Percentiles rank a stretch among this genome's conserved stretches.
Conservation (phyloP, 139 green algal species). For the Picochlorum sp. region DNA sequence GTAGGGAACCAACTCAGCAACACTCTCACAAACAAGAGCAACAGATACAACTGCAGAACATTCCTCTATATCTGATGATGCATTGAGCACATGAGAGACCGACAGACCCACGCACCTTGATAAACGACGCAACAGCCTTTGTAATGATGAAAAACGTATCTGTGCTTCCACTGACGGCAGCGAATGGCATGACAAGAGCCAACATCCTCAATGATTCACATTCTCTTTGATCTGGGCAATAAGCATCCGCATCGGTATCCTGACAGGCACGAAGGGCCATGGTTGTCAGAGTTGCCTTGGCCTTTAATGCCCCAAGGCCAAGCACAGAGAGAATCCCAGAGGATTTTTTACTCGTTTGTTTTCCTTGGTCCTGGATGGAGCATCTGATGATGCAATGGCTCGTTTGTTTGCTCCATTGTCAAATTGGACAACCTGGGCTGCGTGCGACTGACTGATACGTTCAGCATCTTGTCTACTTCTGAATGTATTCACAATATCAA, state of each 20-base stretch:
- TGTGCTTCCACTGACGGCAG: slow-evolving; percentile 17
- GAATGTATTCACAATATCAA: not conserved
- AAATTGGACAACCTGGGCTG: too few relatives aligned
- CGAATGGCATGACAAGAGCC: slow-evolving; percentile 42
- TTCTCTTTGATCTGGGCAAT: slow-evolving; percentile 25
- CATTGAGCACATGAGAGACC: not conserved
- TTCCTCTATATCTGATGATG: not conserved
- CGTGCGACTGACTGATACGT: too few relatives aligned
- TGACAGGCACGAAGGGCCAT: not conserved
- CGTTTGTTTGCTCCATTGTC: too few relatives aligned
- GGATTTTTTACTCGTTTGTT: too few relatives aligned
- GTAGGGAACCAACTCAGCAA: slow-evolving; percentile 94
- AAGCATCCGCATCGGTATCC: slow-evolving; percentile 14
- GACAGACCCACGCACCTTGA: slow-evolving; percentile 30
- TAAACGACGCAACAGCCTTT: slow-evolving; percentile 40
- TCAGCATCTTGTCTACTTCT: too few relatives aligned
- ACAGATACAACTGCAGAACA: slow-evolving; percentile 76
- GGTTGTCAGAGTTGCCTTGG: slow-evolving; percentile 2
- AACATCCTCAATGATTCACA: slow-evolving; percentile 30
- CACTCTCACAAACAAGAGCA: slow-evolving; percentile 90
- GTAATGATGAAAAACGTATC: slow-evolving; percentile 44
- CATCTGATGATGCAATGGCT: not conserved
- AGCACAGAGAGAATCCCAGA: not conserved
- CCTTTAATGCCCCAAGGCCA: not conserved
- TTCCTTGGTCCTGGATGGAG: not conserved